A percentile compares a stretch with the other conserved stretches of the same genome.
Evolutionary conservation across 345 rosid species (phyloP).

Genomic region (Orychophragmus violaceus): DNA sequence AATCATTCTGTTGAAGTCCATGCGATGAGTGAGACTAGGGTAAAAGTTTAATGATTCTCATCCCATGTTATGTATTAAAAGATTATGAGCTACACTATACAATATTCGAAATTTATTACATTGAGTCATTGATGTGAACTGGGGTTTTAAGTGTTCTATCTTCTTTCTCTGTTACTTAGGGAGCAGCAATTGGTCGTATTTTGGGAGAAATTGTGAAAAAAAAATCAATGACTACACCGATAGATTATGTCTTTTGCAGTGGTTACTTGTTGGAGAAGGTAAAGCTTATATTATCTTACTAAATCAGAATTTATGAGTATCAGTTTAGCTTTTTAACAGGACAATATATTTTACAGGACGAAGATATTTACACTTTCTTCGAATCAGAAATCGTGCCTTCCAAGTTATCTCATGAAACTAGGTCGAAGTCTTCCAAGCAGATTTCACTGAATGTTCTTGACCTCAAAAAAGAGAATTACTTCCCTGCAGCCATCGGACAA

Average conservation of each 20-base stretch:
- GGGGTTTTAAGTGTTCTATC: background rate
- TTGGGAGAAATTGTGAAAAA: conserved; percentile 65
- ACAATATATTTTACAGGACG: no score
- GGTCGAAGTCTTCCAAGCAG: conserved; percentile 42
- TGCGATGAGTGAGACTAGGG: conserved; percentile 86
- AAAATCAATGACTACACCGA: conserved; percentile 66
- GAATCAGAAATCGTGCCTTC: conserved; percentile 47
- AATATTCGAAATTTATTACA: background rate
- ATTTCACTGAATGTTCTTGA: conserved; percentile 68
- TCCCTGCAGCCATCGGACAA: conserved; percentile 78
- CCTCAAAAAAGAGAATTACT: conserved; percentile 83
- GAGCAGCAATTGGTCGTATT: conserved; percentile 78
- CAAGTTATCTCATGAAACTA: conserved; percentile 1
- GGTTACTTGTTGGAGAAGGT: conserved; percentile 94
- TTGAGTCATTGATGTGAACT: no score
- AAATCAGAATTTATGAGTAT: background rate
- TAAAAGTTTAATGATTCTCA: conserved; percentile 14
- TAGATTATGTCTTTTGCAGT: conserved; percentile 74
- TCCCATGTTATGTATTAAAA: background rate
- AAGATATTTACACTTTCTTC: no score
- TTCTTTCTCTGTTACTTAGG: conserved; percentile 35
- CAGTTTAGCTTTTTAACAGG: background rate
- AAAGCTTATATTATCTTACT: background rate
- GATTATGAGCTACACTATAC: background rate
- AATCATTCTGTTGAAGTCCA: conserved; percentile 90